Evolutionary conservation across 1,139 yeast species (phyloP), one percentile per base, ranked within the genome.

Genomic region (Pichia sp.): DNA sequence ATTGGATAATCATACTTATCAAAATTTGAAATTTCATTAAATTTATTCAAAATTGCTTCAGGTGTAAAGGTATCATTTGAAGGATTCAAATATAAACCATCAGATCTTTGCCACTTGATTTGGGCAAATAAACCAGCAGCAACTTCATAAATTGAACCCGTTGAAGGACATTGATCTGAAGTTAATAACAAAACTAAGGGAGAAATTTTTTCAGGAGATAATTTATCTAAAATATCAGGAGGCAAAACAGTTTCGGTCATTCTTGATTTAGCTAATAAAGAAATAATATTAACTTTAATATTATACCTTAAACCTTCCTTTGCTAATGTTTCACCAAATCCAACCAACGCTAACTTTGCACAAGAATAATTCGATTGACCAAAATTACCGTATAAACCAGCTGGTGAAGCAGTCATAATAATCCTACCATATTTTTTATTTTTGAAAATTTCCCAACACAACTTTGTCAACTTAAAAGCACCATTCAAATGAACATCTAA

Each of bases 361-460:
- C 96, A 95, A 3, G 96, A 83, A 73, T 93, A 93, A 74, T 93
- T 93, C 47, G 96, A 82, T 72, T 93, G 99, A 52, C 99, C 99
- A 72, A 90, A 93, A 74, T 90, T 90, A 60, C 99, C 99, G 68
- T 87, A 93, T 60, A 93, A 76, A 41, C 98, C 98, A 47, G 98
- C 98, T 30, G 98, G 97, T 8, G 97, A 90, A 45, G 96, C 83
- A 25, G 98, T 91, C 76, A 89, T 91, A 64, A 93, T 73, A 62
- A 93, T 79, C 64, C 98, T 79, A 60, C 99, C 99, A 67, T 74
- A 93, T 58, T 80, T 79, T 71, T 93, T 98, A 63, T 87, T 74
- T 66, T 82, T 82, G 75, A 93, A 81, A 67, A 86, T 76, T 28
- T 95, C 93, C 98, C 98, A 93, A 46, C 96, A 96, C 36, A 96